These are phyloP conservation scores for Vaccinium vitisidaea DNA, from an alignment of 148 eudicot genomes.

Conservation along the genomic window DNA sequence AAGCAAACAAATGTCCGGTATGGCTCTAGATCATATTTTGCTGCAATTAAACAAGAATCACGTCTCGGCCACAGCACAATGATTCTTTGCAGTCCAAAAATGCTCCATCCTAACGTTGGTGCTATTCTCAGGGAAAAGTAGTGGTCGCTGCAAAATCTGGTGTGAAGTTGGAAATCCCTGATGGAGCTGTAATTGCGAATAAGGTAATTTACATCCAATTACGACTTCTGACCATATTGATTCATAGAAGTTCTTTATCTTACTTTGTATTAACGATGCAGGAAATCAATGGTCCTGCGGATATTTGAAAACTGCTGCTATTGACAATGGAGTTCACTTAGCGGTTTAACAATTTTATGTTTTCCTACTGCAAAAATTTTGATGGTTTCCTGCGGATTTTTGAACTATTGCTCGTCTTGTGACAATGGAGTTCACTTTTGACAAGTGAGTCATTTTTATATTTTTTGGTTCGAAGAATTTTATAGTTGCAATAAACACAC, in stretches of 20 bases:
- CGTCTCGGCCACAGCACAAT: not conserved
- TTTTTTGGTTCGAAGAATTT: not conserved
- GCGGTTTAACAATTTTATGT: not conserved
- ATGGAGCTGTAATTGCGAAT: slow-evolving; percentile 67
- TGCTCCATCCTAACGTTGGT: not conserved
- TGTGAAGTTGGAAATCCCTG: slow-evolving; percentile 81
- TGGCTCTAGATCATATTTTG: not conserved
- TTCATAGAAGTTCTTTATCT: not conserved
- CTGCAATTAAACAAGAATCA: not conserved
- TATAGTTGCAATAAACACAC: not conserved
- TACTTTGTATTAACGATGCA: slow-evolving; percentile 21
- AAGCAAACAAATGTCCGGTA: not conserved
- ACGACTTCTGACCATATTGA: too few relatives aligned
- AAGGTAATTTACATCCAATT: slow-evolving; percentile 41
- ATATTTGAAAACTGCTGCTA: slow-evolving; percentile 35
- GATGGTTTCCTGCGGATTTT: not conserved
- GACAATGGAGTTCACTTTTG: not conserved
- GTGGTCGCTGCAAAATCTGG: slow-evolving; percentile 64
- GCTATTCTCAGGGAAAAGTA: slow-evolving; percentile 64
- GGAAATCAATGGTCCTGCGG: slow-evolving; percentile 67
- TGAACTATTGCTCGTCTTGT: not conserved
- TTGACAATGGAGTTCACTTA: slow-evolving; percentile 7
- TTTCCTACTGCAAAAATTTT: not conserved
- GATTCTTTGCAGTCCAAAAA: not conserved
- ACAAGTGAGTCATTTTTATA: slow-evolving; percentile 15